Evolutionary conservation across 257 asterid genomes (phyloP).

Genomic region (Solanum commersonii): DNA sequence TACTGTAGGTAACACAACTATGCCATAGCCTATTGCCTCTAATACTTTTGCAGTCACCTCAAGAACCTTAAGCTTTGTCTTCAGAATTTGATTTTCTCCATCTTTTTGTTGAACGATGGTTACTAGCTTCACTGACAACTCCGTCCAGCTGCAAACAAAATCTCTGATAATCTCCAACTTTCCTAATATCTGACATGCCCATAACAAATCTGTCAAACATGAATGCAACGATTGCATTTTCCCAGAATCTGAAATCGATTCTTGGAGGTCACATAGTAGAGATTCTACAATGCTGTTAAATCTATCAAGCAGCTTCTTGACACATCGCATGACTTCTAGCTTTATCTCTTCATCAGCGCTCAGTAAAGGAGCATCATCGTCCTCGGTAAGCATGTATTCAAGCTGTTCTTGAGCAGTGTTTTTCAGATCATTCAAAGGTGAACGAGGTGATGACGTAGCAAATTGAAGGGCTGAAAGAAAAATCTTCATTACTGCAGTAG

Average conservation of each 20-base stretch:
- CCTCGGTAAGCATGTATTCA: slow-evolving; percentile 84
- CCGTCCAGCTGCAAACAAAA: slow-evolving; percentile 54
- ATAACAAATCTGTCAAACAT: slow-evolving; percentile 44
- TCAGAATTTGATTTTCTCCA: slow-evolving; percentile 9
- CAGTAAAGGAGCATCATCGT: slow-evolving; percentile 74
- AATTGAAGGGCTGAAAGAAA: slow-evolving; percentile 58
- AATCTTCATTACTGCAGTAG: slow-evolving; percentile 30
- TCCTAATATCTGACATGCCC: slow-evolving; percentile 63
- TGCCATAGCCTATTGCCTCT: slow-evolving; percentile 54
- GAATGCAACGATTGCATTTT: slow-evolving; percentile 27
- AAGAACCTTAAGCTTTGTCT: slow-evolving; percentile 37
- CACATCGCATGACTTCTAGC: slow-evolving; percentile 37
- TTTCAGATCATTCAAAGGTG: slow-evolving; percentile 49
- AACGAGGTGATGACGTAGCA: slow-evolving; percentile 61
- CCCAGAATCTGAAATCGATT: slow-evolving; percentile 19
- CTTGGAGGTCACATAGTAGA: slow-evolving; percentile 26
- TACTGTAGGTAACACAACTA: slow-evolving; percentile 35
- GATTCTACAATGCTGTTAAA: slow-evolving; percentile 38
- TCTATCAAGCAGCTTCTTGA: slow-evolving; percentile 28
- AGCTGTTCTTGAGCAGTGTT: slow-evolving; percentile 82
- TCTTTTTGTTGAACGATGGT: slow-evolving; percentile 25
- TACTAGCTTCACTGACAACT: slow-evolving; percentile 35
- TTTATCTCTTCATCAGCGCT: slow-evolving; percentile 43
- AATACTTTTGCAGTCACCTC: slow-evolving; percentile 56
- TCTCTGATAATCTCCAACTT: slow-evolving; percentile 52